Evolutionary conservation across 176 grass and related monocot species (phyloP), one percentile per base, ranked within the genome.

Genomic region (Microstegium vimineum): DNA sequence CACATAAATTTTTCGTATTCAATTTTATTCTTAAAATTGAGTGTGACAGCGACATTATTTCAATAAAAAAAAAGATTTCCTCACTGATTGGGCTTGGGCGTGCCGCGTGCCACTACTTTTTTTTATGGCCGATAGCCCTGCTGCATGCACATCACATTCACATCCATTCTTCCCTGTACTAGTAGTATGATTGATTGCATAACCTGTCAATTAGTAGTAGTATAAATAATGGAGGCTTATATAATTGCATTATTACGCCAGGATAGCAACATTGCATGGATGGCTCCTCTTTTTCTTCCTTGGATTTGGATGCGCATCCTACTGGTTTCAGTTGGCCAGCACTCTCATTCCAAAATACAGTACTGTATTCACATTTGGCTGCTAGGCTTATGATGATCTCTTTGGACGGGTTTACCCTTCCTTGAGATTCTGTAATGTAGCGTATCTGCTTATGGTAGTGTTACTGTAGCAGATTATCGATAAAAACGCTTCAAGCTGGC

Each of bases 71-170:
- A n/a, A n/a, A n/a, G n/a, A n/a, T n/a, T n/a, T n/a, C n/a, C n/a
- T 73, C 65, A 25, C 66, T 73, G 56, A 88, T 88, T 83, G 86
- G 80, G 25, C 52, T 25, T 54, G 33, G 47, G 20, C 40, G 4
- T 73, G 71, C 38, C 23, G 20, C 40, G 17, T 73, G 71, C 38
- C 22, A 15, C 34, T 13, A 6, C 36, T 6, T 47, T 40, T 69
- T 41, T 69, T 22, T 15, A 16, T 43, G n/a, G 38, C n/a, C 67
- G 33, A 34, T 34, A 41, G 18, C 11, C 23, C 25, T 1, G 40
- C 25, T 28, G 40, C 14, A 12, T 5, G 23, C 38, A 43, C 38
- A 71, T 41, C 67, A 41, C 41, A 11, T 42, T 37, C 5, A n/a
- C n/a, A n/a, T n/a, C n/a, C n/a, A n/a, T n/a, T n/a, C 37, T 54